These are phyloP conservation scores for Cadophora luteo-olivacea DNA, from an alignment of 2,329 filamentous ascomycete genomes.

Conservation along the genomic window DNA sequence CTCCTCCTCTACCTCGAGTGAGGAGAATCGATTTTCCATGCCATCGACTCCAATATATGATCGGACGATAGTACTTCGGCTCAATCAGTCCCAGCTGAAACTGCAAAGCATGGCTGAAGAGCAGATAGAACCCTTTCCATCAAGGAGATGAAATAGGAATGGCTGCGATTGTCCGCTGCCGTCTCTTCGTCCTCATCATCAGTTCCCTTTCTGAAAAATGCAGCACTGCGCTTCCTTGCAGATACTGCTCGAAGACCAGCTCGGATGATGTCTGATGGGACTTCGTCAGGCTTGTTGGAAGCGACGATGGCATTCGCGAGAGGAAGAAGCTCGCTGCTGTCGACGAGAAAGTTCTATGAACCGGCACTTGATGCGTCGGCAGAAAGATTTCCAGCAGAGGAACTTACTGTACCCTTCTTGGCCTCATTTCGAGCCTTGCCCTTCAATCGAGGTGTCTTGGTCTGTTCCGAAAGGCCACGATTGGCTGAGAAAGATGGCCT, in stretches of 20 bases:
- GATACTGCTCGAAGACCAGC: slow-evolving; percentile 28
- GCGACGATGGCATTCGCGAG: slow-evolving; percentile 5
- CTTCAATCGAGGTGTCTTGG: slow-evolving; percentile 22
- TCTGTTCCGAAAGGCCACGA: background rate
- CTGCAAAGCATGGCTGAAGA: slow-evolving; percentile 28
- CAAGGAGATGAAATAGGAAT: slow-evolving; percentile 27
- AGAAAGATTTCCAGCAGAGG: background rate
- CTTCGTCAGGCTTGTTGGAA: background rate
- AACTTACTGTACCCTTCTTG: slow-evolving; percentile 4
- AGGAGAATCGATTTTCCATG: slow-evolving; percentile 27
- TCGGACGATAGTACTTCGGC: background rate
- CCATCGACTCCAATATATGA: slow-evolving; percentile 12
- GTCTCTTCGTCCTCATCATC: slow-evolving; percentile 6
- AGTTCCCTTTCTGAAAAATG: slow-evolving; percentile 12
- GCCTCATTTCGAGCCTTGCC: slow-evolving; percentile 27
- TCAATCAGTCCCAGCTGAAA: background rate
- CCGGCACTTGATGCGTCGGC: background rate
- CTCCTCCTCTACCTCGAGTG: slow-evolving; percentile 30
- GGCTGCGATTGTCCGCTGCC: slow-evolving; percentile 12
- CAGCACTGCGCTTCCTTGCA: slow-evolving; percentile 22
- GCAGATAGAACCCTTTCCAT: slow-evolving; percentile 27
- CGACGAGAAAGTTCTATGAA: background rate
- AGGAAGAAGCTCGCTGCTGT: background rate
- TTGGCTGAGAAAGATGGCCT: background rate
- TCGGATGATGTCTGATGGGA: slow-evolving; percentile 25